A percentile compares a stretch with the other conserved stretches of the same genome.
Evolutionary conservation across 2,329 filamentous ascomycete genomes (phyloP).

Genomic region (Cephalotrichum gorgonifer): DNA sequence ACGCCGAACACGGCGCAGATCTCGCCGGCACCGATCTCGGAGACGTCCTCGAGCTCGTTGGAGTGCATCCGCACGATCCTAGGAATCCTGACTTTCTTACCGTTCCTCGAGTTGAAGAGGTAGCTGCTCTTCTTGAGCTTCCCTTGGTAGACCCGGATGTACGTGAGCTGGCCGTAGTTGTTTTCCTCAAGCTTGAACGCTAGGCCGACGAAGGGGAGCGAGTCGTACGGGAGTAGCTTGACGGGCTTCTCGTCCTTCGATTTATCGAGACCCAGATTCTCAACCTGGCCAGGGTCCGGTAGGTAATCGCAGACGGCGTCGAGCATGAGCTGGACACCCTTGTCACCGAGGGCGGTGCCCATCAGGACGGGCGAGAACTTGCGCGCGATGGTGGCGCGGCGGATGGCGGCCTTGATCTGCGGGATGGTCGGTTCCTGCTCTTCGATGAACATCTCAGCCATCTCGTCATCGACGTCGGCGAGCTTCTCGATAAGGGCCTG

Average conservation of each 20-base stretch:
- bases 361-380: constrained; percentile 95
- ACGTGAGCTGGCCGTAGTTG: constrained; percentile 96
- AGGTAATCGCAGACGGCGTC: constrained; percentile 95
- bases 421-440: constrained; percentile 67
- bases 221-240: constrained; percentile 86
- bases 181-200: constrained; percentile 99
- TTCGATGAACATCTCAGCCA: constrained; percentile 88
- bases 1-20: constrained; percentile 98
- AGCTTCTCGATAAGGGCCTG: constrained; percentile 85
- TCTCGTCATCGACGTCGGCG: constrained; percentile 95
- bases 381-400: constrained; percentile 74
- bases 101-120: constrained; percentile 85
- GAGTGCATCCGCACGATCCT: constrained; percentile 99
- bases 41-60: constrained; percentile 97
- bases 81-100: constrained; percentile 94
- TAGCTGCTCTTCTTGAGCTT: constrained; percentile 78
- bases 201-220: constrained; percentile 84
- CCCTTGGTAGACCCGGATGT: constrained; percentile 97
- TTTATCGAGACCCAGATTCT: constrained; percentile 82
- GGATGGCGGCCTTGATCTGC: constrained; percentile 88
- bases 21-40: constrained; percentile 86
- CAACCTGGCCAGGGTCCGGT: constrained; percentile 80
- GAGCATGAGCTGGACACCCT: constrained; percentile 90
- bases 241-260: constrained; percentile 69
- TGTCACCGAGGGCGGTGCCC: constrained; percentile 91